These are phyloP conservation scores for Penicillium griseofulvum DNA, from an alignment of 2,329 filamentous ascomycete genomes.

Conservation along the genomic window DNA sequence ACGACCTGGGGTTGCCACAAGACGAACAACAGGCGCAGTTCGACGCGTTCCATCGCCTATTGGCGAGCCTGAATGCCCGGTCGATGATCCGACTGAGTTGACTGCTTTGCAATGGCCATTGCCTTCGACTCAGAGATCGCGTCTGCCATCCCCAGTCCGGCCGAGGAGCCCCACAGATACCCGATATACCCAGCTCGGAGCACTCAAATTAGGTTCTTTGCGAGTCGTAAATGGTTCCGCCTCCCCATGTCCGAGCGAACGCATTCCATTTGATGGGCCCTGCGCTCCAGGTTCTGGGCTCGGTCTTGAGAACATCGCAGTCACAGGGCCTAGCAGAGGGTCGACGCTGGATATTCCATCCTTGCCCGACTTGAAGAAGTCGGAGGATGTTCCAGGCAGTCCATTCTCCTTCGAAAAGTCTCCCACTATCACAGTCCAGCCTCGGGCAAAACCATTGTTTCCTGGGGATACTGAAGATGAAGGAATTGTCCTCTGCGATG, in stretches of 20 bases:
- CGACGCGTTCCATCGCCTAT: conserved; percentile 25
- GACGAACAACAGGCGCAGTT: conserved; percentile 27
- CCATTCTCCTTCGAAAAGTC: conserved; percentile 38
- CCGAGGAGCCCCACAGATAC: conserved; percentile 30
- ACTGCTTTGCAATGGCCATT: conserved; percentile 21
- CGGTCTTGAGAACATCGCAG: conserved; percentile 14
- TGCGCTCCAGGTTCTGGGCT: conserved; percentile 14
- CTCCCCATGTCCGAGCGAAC: conserved; percentile 40
- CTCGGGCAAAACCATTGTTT: conserved; percentile 12
- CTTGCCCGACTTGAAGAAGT: conserved; percentile 13
- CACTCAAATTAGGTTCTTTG: conserved; percentile 40
- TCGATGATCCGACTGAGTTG: conserved; percentile 11
- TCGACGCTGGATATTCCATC: conserved; percentile 22
- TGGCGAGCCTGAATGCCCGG: conserved; percentile 18
- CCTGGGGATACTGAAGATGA: conserved; percentile 23
- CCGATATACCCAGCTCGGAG: conserved; percentile 42
- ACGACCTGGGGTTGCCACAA: conserved; percentile 36
- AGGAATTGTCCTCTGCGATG: conserved; percentile 20
- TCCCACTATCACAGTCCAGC: conserved; percentile 20
- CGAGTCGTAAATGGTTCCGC: conserved; percentile 40
- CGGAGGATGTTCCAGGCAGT: conserved; percentile 29
- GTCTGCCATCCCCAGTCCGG: conserved; percentile 12
- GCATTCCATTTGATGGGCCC: conserved; percentile 21
- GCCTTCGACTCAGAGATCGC: conserved; percentile 14
- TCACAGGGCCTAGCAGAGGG: background rate